A percentile compares a stretch with the other conserved stretches of the same genome.
Evolutionary conservation across 2,329 filamentous ascomycete genomes (phyloP).

Genomic region (Juglanconis oblonga): DNA sequence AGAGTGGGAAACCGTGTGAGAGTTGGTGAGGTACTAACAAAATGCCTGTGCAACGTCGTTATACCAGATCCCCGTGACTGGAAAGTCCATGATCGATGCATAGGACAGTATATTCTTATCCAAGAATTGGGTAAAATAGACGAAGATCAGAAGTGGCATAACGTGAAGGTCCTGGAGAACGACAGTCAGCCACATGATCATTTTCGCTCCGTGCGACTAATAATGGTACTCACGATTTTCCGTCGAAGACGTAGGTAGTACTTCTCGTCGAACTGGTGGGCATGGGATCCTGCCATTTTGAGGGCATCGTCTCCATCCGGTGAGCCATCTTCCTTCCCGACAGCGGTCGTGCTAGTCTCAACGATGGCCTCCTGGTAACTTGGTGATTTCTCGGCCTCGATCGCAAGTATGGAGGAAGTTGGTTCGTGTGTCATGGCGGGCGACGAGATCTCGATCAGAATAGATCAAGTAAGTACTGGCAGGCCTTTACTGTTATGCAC

Average conservation of each 20-base stretch:
- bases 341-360: neutral
- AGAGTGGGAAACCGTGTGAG: neutral
- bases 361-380: neutral
- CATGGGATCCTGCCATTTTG: conserved; percentile 13
- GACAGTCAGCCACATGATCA: conserved; percentile 10
- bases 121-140: conserved; percentile 19
- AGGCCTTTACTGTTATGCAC: no score
- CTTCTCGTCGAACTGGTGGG: conserved; percentile 19
- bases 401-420: no score
- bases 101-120: conserved; percentile 21
- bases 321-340: conserved; percentile 6
- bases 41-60: conserved; percentile 19
- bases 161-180: conserved; percentile 17
- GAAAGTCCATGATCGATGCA: conserved; percentile 19
- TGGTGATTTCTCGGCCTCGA: neutral
- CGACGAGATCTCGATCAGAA: no score
- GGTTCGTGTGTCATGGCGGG: no score
- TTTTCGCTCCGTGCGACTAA: neutral
- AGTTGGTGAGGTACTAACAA: neutral
- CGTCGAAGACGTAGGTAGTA: conserved; percentile 15
- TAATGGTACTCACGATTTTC: conserved; percentile 17
- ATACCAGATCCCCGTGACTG: conserved; percentile 16
- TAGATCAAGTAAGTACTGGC: no score
- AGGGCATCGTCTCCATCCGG: conserved; percentile 18
- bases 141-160: conserved; percentile 19